Percentiles rank a stretch among this genome's conserved stretches.
Conservation (phyloP, 1,284 basidiomycete genomes). For the Psilocybe mexicana region DNA sequence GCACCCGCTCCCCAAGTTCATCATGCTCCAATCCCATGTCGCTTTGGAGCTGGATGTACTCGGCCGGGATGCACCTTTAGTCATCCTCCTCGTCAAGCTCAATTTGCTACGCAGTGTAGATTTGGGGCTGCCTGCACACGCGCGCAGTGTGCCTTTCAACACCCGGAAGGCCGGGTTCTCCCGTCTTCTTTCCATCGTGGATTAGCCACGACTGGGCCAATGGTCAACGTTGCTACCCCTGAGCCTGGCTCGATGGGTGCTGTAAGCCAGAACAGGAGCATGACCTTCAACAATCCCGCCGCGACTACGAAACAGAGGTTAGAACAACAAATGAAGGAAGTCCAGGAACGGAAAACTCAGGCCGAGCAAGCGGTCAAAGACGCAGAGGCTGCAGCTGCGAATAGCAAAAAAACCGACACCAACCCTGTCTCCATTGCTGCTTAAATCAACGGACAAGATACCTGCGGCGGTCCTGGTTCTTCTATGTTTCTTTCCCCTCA, state of each 20-base stretch:
- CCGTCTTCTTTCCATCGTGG: conserved; percentile 78
- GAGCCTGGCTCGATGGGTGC: conserved; percentile 64
- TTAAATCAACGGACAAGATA: conserved; percentile 27
- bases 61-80: conserved; percentile 71
- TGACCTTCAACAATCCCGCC: conserved; percentile 60
- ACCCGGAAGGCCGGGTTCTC: conserved; percentile 77
- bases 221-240: conserved; percentile 60
- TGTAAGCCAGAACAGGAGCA: conserved; percentile 62
- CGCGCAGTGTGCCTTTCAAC: conserved; percentile 72
- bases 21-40: conserved; percentile 54
- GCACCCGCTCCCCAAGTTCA: conserved; percentile 29
- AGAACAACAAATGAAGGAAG: conserved; percentile 58
- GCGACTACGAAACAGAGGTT: conserved; percentile 52
- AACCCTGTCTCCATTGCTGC: conserved; percentile 56
- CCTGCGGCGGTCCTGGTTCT: neutral
- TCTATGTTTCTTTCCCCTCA: neutral
- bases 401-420: conserved; percentile 57
- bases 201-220: conserved; percentile 54
- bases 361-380: conserved; percentile 62
- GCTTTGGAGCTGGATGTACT: conserved; percentile 75
- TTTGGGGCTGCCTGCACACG: conserved; percentile 81
- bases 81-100: conserved; percentile 56
- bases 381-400: conserved; percentile 47
- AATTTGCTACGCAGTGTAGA: conserved; percentile 60
- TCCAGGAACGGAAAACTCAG: conserved; percentile 56